Evolutionary conservation across 805 yeast species (phyloP).

Genomic region (Saturnispora dispora): DNA sequence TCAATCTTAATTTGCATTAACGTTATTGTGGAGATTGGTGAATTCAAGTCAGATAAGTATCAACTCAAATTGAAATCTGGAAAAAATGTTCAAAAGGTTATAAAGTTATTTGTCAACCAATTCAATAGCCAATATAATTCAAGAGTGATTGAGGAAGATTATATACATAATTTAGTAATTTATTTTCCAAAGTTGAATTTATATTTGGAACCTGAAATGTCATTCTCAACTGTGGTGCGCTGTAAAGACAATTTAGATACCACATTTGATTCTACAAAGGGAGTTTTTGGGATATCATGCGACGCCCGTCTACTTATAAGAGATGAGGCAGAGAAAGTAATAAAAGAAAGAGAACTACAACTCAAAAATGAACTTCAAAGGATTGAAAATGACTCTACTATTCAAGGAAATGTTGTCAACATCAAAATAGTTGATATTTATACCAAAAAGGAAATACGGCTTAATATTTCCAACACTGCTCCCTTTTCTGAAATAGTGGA

Average conservation of each 20-base stretch:
- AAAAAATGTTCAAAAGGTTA: conserved; percentile 1
- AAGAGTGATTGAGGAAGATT: background rate
- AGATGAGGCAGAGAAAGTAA: background rate
- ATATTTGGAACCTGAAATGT: background rate
- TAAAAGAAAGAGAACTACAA: background rate
- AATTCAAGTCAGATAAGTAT: background rate
- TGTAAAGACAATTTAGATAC: conserved; percentile 3
- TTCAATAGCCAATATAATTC: background rate
- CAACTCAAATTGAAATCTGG: conserved; percentile 2
- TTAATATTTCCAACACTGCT: too few species aligned
- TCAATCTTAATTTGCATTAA: background rate
- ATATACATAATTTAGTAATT: background rate
- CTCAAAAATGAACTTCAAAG: background rate
- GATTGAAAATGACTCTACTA: background rate
- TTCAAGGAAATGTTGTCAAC: background rate
- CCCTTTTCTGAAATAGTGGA: background rate
- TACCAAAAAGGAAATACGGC: background rate
- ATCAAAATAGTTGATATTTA: background rate
- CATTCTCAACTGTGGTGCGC: conserved; percentile 2
- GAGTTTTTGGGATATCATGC: background rate
- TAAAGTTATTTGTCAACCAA: background rate
- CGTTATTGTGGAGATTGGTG: background rate
- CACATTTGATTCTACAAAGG: background rate
- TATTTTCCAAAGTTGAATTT: conserved; percentile 4
- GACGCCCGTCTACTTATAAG: background rate